Conservation (phyloP, 176 grass and related monocot genomes). For the Hordeum vulgare region DNA sequence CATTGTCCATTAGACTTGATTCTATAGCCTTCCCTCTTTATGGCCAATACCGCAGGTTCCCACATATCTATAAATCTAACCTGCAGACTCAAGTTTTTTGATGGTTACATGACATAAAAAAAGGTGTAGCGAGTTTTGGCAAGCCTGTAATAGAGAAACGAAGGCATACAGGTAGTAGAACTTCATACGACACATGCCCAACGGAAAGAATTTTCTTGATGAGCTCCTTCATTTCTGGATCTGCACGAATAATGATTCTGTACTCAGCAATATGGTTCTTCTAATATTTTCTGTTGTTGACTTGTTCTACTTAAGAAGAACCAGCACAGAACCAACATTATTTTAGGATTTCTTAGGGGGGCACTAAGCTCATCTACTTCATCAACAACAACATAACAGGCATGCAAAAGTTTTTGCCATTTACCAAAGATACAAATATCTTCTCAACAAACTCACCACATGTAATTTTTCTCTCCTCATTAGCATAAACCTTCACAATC, state of each 20-base stretch:
- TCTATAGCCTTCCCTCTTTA: slow-evolving; percentile 93
- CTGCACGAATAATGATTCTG: slow-evolving; percentile 31
- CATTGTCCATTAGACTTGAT: slow-evolving; percentile 78
- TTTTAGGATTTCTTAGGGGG: slow-evolving; percentile 10
- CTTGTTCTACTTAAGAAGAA: background rate
- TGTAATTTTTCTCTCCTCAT: slow-evolving; percentile 78
- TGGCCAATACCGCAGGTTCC: slow-evolving; percentile 77
- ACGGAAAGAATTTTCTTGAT: slow-evolving; percentile 77
- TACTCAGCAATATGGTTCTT: background rate
- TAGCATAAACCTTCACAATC: slow-evolving; percentile 81
- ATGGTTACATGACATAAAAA: background rate
- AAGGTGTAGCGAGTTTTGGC: background rate
- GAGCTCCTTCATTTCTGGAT: slow-evolving; percentile 69
- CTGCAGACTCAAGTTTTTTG: slow-evolving; percentile 29
- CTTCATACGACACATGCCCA: slow-evolving; percentile 74
- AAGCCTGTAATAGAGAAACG: background rate
- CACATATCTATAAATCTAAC: slow-evolving; percentile 91
- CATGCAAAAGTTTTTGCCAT: background rate
- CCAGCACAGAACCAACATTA: background rate
- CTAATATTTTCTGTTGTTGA: background rate
- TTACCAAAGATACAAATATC: background rate
- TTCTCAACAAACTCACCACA: slow-evolving; percentile 54
- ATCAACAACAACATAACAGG: background rate
- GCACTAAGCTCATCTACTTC: background rate
- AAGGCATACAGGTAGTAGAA: slow-evolving; percentile 65